Evolutionary conservation across 2,329 filamentous ascomycete genomes (phyloP).

Genomic region (Cladosporium sp.): DNA sequence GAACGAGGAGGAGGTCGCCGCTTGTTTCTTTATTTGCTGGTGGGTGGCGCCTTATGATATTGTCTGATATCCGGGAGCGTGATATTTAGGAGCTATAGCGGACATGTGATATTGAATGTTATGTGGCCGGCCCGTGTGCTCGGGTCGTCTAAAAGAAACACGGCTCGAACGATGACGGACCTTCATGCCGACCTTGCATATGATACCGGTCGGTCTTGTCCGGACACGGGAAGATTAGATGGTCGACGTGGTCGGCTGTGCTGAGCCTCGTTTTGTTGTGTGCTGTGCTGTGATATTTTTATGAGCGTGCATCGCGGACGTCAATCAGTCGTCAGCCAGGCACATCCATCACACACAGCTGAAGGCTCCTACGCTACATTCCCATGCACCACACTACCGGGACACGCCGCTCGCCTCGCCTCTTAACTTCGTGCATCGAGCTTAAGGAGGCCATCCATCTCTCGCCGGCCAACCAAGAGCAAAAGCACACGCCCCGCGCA

Average conservation of each 20-base stretch:
- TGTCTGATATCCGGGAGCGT: neutral
- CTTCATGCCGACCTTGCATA: neutral
- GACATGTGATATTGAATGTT: neutral
- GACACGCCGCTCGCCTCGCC: constrained; percentile 14
- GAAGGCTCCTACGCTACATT: neutral
- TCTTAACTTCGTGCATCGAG: neutral
- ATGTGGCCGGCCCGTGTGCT: neutral
- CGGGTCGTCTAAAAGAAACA: constrained; percentile 1
- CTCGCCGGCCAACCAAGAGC: constrained; percentile 1
- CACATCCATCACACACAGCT: neutral
- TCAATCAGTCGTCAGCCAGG: neutral
- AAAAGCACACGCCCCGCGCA: too few relatives aligned
- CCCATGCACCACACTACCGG: constrained; percentile 6
- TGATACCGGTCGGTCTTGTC: neutral
- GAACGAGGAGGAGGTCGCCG: neutral
- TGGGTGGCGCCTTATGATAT: neutral
- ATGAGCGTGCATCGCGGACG: neutral
- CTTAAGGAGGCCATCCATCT: neutral
- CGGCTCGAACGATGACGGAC: neutral
- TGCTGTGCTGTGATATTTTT: neutral
- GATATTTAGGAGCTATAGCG: constrained; percentile 4
- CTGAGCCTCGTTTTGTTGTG: neutral
- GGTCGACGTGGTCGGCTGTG: neutral
- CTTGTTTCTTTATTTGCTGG: neutral
- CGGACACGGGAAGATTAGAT: neutral